These are phyloP conservation scores for Chernovozyma sophiae-reginae DNA, from an alignment of 1,139 yeast species.

Conservation along the genomic window DNA sequence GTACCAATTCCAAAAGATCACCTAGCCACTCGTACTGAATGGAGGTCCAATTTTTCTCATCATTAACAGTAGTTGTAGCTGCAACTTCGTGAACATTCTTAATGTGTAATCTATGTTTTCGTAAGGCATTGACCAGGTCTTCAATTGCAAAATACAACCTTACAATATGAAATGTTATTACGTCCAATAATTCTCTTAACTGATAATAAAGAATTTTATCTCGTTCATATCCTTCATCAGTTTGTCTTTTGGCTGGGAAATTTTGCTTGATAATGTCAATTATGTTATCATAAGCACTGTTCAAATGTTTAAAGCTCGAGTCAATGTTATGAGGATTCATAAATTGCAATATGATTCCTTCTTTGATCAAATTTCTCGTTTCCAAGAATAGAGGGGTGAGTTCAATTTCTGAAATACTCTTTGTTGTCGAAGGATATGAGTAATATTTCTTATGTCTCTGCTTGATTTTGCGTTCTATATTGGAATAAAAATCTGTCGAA, in stretches of 20 bases:
- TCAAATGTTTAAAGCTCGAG: conserved; percentile 25
- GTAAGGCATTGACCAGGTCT: conserved; percentile 55
- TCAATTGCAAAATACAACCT: conserved; percentile 60
- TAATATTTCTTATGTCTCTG: conserved; percentile 38
- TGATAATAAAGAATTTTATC: conserved; percentile 28
- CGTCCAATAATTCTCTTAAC: conserved; percentile 51
- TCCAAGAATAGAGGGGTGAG: conserved; percentile 39
- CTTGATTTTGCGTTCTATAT: conserved; percentile 28
- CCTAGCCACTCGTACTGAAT: conserved; percentile 54
- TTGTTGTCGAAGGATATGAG: conserved; percentile 25
- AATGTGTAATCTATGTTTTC: conserved; percentile 63
- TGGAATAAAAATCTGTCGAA: conserved; percentile 34
- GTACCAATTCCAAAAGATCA: conserved; percentile 45
- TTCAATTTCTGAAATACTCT: conserved; percentile 26
- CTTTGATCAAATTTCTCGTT: conserved; percentile 37
- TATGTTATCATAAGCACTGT: conserved; percentile 31
- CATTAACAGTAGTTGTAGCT: conserved; percentile 7
- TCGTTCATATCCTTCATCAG: conserved; percentile 18
- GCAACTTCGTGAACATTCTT: conserved; percentile 26
- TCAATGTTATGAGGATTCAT: conserved; percentile 34
- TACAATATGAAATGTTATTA: conserved; percentile 58
- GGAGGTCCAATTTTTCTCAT: conserved; percentile 35
- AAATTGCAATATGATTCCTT: conserved; percentile 32
- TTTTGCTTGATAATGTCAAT: conserved; percentile 23
- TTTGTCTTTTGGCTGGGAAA: conserved; percentile 13